Evolutionary conservation across 2,329 filamentous ascomycete species (phyloP).

Genomic region (Talaromyces sp.): DNA sequence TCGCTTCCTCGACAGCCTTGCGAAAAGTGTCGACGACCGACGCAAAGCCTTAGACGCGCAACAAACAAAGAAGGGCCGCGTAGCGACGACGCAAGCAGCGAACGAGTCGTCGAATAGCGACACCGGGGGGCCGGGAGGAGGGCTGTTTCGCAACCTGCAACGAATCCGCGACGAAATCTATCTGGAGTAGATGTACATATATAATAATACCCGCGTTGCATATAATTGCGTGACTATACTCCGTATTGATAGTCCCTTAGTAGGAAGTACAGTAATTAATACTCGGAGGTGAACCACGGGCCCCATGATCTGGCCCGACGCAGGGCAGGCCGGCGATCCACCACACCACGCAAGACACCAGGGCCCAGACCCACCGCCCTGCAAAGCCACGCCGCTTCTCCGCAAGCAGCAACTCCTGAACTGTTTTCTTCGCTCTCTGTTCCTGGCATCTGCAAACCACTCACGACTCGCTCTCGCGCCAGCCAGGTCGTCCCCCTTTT

Average conservation of each 20-base stretch:
- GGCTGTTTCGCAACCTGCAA: slow-evolving; percentile 49
- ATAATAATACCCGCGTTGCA: background rate
- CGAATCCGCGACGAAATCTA: slow-evolving; percentile 52
- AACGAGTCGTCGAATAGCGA: slow-evolving; percentile 17
- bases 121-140: slow-evolving; percentile 41
- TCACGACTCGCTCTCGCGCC: background rate
- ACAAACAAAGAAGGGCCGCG: slow-evolving; percentile 19
- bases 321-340: background rate
- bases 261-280: too few species aligned
- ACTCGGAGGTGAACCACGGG: too few species aligned
- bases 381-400: background rate
- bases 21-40: slow-evolving; percentile 75
- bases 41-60: slow-evolving; percentile 43
- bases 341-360: background rate
- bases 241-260: too few species aligned
- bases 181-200: slow-evolving; percentile 34
- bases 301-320: too few species aligned
- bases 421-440: slow-evolving; percentile 14
- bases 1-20: slow-evolving; percentile 76
- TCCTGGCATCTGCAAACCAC: background rate
- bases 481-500: slow-evolving; percentile 2
- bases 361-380: background rate
- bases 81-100: slow-evolving; percentile 19
- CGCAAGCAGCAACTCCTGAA: background rate
- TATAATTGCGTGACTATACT: too few species aligned